Conservation (phyloP, 306 rosid genomes). For the Begonia fuchsioides region DNA sequence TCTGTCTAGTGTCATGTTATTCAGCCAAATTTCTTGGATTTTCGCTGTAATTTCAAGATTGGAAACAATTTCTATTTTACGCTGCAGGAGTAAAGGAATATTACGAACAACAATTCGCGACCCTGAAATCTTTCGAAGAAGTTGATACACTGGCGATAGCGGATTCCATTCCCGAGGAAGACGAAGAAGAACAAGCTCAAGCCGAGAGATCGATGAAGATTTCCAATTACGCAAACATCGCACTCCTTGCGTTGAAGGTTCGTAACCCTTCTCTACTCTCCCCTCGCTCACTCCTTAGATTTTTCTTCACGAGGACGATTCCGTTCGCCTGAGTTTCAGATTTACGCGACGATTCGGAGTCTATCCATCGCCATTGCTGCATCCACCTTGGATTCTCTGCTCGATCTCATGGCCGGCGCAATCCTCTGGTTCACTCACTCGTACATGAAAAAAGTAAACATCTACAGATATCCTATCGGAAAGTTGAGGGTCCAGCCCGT, state of each 20-base stretch:
- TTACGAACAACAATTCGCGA: slow-evolving; percentile 30
- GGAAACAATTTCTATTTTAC: too few relatives aligned
- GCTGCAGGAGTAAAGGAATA: slow-evolving; percentile 32
- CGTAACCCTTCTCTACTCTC: too few relatives aligned
- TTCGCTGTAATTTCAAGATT: too few relatives aligned
- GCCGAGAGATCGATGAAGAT: slow-evolving; percentile 40
- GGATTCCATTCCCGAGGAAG: slow-evolving; percentile 12
- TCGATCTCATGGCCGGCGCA: slow-evolving; percentile 47
- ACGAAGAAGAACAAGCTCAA: slow-evolving; percentile 16
- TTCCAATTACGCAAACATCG: slow-evolving; percentile 31
- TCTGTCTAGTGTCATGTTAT: neutral
- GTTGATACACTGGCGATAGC: slow-evolving; percentile 14
- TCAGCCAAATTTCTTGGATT: neutral
- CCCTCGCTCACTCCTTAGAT: too few relatives aligned
- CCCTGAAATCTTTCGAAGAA: slow-evolving; percentile 33
- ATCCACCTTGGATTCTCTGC: slow-evolving; percentile 69
- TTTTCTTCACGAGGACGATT: too few relatives aligned
- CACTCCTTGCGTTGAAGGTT: slow-evolving; percentile 39
- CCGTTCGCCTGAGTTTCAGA: slow-evolving; percentile 13
- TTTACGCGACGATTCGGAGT: slow-evolving; percentile 51
- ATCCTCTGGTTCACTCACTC: slow-evolving; percentile 62
- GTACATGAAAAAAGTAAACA: slow-evolving; percentile 53
- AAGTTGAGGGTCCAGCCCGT: slow-evolving; percentile 73
- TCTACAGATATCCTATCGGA: slow-evolving; percentile 61
- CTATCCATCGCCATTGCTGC: slow-evolving; percentile 79